Evolutionary conservation across 768 basidiomycete species (phyloP), one percentile per base, ranked within the genome.

Genomic region (Russula sp.): DNA sequence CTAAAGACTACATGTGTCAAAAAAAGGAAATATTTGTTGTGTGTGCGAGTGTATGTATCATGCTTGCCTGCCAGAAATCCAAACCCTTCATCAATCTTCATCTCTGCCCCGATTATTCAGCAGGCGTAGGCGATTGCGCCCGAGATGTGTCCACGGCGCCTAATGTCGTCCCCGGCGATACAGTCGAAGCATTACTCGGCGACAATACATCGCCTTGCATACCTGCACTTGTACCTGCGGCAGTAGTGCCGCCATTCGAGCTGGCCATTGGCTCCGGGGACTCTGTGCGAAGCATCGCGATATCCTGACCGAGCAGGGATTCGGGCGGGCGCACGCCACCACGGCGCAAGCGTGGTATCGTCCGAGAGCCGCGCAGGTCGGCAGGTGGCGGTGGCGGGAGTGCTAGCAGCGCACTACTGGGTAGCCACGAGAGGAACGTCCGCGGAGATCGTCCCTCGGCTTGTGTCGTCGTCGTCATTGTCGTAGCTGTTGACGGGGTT

Each of bases 241-340:
- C 34, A 26, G 36, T 5, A 7, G 24, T 5, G 36, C n/a, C 26
- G 13, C n/a, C 8, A 18, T 28, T 22, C 18, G 24, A 32, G 32
- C n/a, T 1, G 13, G 38, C 30, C 36, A 64, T 30, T 4, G 59
- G 53, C 30, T 64, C 63, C 0, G 63, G 63, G 2, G 63, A 64
- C 36, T 30, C 28, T 0, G 62, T 58, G 38, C 62, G 62, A 4
- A 50, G 38, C 36, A 64, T 30, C 18, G 42, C 24, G 52, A 51
- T 13, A 2, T 64, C 54, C 34, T 81, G 79, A 18, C 81, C 73
- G 2, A 86, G 70, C 67, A 86, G 73, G 1, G 83, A 81, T 69
- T 89, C 88, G 0, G 86, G 85, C 5, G 87, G 81, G 6, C 83
- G 81, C 5, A 89, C 71, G 2, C 86, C 84, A n/a, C 88, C 86